Conservation (phyloP, 108 stramenopile genomes). For the Cyclotella baltica region DNA sequence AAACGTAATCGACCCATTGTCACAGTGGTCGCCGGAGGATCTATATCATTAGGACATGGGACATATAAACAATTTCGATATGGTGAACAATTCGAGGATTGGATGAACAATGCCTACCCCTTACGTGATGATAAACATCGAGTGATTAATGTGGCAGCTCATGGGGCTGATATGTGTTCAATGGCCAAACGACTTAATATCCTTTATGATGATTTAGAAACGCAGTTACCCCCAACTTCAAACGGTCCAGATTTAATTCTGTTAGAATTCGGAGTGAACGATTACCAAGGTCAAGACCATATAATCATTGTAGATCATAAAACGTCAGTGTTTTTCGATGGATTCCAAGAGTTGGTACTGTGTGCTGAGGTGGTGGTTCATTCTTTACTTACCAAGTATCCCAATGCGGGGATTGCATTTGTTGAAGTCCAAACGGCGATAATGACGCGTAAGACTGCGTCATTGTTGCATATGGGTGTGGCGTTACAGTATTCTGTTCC, state of each 20-base stretch:
- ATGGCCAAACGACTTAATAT: slow-evolving; percentile 67
- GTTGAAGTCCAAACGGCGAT: slow-evolving; percentile 74
- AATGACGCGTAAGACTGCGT: slow-evolving; percentile 57
- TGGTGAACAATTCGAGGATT: slow-evolving; percentile 51
- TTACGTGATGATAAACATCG: slow-evolving; percentile 33
- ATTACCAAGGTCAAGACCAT: slow-evolving; percentile 79
- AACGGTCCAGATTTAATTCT: slow-evolving; percentile 60
- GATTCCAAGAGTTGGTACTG: slow-evolving; percentile 58
- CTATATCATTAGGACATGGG: slow-evolving; percentile 69
- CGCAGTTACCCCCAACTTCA: slow-evolving; percentile 35
- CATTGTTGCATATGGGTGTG: slow-evolving; percentile 67
- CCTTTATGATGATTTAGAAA: slow-evolving; percentile 54
- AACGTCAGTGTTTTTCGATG: slow-evolving; percentile 72
- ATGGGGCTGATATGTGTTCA: slow-evolving; percentile 70
- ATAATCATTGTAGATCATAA: slow-evolving; percentile 51
- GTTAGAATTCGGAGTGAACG: slow-evolving; percentile 72
- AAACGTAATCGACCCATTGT: slow-evolving; percentile 43
- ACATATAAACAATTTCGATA: slow-evolving; percentile 42
- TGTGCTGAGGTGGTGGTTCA: slow-evolving; percentile 68
- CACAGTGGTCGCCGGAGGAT: slow-evolving; percentile 62
- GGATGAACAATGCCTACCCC: slow-evolving; percentile 72
- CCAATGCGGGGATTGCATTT: slow-evolving; percentile 60
- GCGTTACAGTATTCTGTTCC: slow-evolving; percentile 77
- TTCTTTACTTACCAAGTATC: slow-evolving; percentile 52
- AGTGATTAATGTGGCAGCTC: slow-evolving; percentile 61